Evolutionary conservation across 352 stramenopile genomes (phyloP), one percentile per base, ranked within the genome.

Genomic region (Pythium myriotylum): DNA sequence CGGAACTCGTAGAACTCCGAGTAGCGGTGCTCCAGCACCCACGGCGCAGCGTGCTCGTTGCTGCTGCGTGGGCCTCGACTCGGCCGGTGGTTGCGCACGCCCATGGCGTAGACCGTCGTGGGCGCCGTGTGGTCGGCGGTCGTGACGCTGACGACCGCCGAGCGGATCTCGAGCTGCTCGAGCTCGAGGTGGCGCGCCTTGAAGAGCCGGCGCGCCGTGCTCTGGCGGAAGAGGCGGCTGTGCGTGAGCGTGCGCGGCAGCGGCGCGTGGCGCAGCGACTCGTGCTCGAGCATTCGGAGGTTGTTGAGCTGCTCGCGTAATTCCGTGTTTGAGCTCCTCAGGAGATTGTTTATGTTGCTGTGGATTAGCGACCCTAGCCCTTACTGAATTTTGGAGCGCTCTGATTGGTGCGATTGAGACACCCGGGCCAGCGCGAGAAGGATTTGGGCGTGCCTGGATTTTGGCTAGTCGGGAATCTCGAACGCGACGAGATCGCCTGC

Each of bases 1-100:
- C 79, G 81, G 50, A 89, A 84, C 40, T 58, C 48, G 58, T 76
- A 81, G 55, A 88, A 91, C 63, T 91, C 77, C 8, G 81, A 91
- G 65, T 84, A 91, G 29, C 81, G 77, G 61, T 84, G 86, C 47
- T 73, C 62, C 29, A 91, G 53, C 33, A 68, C 65, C 81, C 78
- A 91, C 67, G 37, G 56, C 37, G 23, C 2, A 16, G 6, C 10
- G 71, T 13, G 13, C 16, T 16, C 71, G 54, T 60, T 65, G 4
- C 51, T 55, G 26, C 73, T 69, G 9, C 54, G 43, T 23, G 55
- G 54, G 17, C 19, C 55, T 53, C 22, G 54, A 24, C 12, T 23
- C 17, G 14, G 57, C 14, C 12, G 14, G 26, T 65, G 76, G 49
- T 74, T 83, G 53, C 66, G 67, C 59, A 88, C 81, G 49, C 73